These are phyloP conservation scores for Apiospora malaysiana DNA, from an alignment of 2,329 filamentous ascomycete species.

Conservation along the genomic window DNA sequence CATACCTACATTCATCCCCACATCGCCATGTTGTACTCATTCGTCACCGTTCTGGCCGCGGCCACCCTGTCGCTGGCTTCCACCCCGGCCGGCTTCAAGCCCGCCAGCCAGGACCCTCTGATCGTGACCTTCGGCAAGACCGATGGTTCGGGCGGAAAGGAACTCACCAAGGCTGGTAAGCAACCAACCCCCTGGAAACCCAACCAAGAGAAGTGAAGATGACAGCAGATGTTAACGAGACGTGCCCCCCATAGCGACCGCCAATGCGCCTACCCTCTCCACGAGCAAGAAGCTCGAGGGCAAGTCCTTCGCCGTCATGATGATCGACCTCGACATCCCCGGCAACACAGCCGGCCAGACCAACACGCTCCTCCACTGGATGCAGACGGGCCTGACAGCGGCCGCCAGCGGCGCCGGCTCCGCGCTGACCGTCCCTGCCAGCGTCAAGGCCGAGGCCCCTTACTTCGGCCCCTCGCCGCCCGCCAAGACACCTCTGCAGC, in stretches of 20 bases:
- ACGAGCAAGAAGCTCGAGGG: constrained; percentile 46
- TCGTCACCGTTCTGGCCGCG: constrained; percentile 38
- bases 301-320: constrained; percentile 47
- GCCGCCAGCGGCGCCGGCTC: constrained; percentile 33
- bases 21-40: constrained; percentile 41
- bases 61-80: constrained; percentile 44
- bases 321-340: constrained; percentile 55
- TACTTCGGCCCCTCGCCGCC: constrained; percentile 38
- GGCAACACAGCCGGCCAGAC: constrained; percentile 45
- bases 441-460: constrained; percentile 32
- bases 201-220: neutral
- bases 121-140: constrained; percentile 46
- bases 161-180: constrained; percentile 46
- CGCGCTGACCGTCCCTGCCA: constrained; percentile 29
- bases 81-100: constrained; percentile 50
- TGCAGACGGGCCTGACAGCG: constrained; percentile 45
- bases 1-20: constrained; percentile 10
- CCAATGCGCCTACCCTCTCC: constrained; percentile 42
- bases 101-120: constrained; percentile 43
- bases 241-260: constrained; percentile 36
- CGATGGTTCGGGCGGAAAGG: constrained; percentile 45
- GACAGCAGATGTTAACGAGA: neutral
- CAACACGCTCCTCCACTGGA: constrained; percentile 49
- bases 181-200: neutral
- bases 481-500: constrained; percentile 37